These are phyloP conservation scores for Paecilomyces sp. DNA, from an alignment of 2,329 filamentous ascomycete species.

Conservation along the genomic window DNA sequence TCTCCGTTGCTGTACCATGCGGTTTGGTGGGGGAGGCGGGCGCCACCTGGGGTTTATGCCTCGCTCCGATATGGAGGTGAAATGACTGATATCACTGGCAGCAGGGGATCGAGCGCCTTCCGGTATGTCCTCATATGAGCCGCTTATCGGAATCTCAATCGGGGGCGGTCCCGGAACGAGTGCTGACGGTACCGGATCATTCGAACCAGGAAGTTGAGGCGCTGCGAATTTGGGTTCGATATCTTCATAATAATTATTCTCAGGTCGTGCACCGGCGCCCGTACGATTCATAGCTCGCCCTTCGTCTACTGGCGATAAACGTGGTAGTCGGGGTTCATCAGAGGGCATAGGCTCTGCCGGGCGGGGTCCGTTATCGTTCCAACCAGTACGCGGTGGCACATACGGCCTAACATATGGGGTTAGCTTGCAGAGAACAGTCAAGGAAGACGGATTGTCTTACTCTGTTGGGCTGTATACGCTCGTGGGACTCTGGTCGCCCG, in stretches of 20 bases:
- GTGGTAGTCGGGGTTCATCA: constrained; percentile 22
- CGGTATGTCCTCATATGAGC: constrained; percentile 58
- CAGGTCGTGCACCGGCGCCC: constrained; percentile 29
- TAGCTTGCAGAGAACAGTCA: constrained; percentile 6
- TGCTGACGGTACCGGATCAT: constrained; percentile 23
- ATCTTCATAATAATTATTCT: constrained; percentile 76
- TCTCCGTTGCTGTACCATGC: constrained; percentile 47
- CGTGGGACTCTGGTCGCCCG: constrained; percentile 55
- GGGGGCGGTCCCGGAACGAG: constrained; percentile 30
- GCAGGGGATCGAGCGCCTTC: constrained; percentile 63
- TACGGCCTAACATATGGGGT: constrained; percentile 23
- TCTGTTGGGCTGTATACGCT: constrained; percentile 68
- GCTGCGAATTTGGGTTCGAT: constrained; percentile 79
- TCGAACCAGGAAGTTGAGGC: constrained; percentile 19
- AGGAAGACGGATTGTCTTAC: constrained; percentile 46
- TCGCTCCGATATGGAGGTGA: constrained; percentile 84
- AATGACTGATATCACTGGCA: constrained; percentile 72
- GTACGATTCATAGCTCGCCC: constrained; percentile 14
- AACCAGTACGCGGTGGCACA: constrained; percentile 40
- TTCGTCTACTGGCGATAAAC: constrained; percentile 11
- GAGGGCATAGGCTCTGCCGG: constrained; percentile 12
- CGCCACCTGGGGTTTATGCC: constrained; percentile 83
- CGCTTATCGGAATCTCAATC: constrained; percentile 34
- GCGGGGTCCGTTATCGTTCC: constrained; percentile 13
- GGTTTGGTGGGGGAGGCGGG: constrained; percentile 37